Conservation (phyloP, 345 rosid genomes). For the Pistacia vera region DNA sequence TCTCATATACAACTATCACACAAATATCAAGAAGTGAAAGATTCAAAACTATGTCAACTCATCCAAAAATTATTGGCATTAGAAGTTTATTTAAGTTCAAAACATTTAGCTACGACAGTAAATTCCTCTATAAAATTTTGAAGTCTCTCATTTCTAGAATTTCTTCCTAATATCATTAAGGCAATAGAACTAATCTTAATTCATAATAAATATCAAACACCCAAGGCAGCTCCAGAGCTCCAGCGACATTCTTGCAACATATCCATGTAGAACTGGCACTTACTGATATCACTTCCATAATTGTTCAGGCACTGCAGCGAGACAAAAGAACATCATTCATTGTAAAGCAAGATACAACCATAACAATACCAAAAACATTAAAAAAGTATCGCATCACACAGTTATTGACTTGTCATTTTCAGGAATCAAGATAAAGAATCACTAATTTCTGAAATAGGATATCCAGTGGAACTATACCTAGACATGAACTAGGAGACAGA, state of each 20-base stretch:
- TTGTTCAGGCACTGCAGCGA: constrained; percentile 42
- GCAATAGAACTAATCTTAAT: not conserved
- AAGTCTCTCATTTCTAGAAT: not conserved
- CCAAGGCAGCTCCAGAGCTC: constrained; percentile 19
- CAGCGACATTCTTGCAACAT: constrained; percentile 45
- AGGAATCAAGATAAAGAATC: no score
- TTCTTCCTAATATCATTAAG: not conserved
- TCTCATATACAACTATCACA: no score
- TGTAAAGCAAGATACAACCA: not conserved
- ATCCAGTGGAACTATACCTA: no score
- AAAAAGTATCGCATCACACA: not conserved
- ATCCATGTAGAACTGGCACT: constrained; percentile 62
- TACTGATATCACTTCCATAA: constrained; percentile 44
- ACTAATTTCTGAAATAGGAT: no score
- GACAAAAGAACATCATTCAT: not conserved
- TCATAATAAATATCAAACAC: constrained; percentile 19
- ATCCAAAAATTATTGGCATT: no score
- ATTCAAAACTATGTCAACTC: no score
- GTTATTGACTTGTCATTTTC: no score
- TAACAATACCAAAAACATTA: not conserved
- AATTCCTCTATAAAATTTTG: no score
- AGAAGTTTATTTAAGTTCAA: no score
- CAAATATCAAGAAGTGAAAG: no score
- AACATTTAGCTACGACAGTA: no score
- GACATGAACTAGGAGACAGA: not conserved